Conservation (phyloP, 495 filamentous ascomycete species). For the Trichoderma gamsii region DNA sequence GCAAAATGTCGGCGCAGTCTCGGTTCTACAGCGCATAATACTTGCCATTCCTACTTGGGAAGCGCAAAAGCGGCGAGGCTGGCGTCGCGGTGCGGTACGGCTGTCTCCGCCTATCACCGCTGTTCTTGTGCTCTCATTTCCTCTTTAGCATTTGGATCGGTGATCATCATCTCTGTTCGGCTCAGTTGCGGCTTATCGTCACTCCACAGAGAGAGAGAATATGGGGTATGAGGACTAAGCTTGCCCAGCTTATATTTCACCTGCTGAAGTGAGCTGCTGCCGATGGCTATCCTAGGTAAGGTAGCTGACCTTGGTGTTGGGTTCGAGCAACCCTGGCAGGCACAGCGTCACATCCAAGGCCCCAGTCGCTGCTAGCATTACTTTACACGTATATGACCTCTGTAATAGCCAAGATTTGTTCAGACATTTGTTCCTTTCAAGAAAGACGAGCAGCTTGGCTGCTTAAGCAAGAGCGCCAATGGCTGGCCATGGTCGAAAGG, state of each 20-base stretch:
- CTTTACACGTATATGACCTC: too few species aligned
- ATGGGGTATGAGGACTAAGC: constrained; percentile 8
- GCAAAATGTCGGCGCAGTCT: constrained; percentile 1
- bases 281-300: neutral
- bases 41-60: neutral
- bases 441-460: too few species aligned
- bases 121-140: constrained; percentile 7
- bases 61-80: neutral
- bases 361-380: neutral
- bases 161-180: constrained; percentile 18
- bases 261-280: neutral
- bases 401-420: too few species aligned
- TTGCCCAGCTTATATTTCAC: constrained; percentile 6
- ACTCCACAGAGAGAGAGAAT: neutral
- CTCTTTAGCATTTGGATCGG: constrained; percentile 14
- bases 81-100: constrained; percentile 4
- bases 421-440: too few species aligned
- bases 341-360: neutral
- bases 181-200: constrained; percentile 7
- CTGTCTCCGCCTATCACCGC: constrained; percentile 3
- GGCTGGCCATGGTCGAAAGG: too few species aligned
- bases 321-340: neutral
- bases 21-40: neutral
- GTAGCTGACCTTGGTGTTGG: neutral
- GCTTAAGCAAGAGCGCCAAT: too few species aligned